Base-by-base conservation (phyloP, 2,329 filamentous ascomycete species). In the Penicillium sumatraense region DNA sequence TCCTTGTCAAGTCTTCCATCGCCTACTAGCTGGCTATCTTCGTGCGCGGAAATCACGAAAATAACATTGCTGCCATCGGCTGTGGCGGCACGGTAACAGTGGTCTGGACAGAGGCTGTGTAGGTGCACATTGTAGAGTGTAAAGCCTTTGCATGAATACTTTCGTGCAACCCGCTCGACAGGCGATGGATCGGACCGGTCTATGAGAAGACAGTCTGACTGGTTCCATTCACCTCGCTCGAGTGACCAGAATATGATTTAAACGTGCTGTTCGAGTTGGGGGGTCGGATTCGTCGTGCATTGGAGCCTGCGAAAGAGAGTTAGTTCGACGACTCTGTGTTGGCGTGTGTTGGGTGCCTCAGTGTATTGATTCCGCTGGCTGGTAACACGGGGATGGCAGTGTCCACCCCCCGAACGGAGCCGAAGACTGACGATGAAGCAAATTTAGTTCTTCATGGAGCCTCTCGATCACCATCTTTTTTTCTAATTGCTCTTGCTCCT, bases 81-180 rank as follows among this genome's bases (percentile, higher is more conserved):
- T 26, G 31, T 52, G 18, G 50, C 50, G 14, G 42, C 42, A 38
- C 42, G 42, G 29, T 36, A 53, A 46, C 42, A 53, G n/a, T 53
- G 40, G 6, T 8, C 41, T 20, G 31, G 41, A n/a, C 50, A 16
- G 20, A 53, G 40, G 42, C 50, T 53, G 20, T 40, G 29, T 26
- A 53, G 31, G 36, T 53, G 16, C 21, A 33, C n/a, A 40, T 53
- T 21, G 29, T 53, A 53, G 9, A 47, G 41, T 40, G 42, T 23
- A 53, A 47, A 40, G 29, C 26, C 21, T 47, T 53, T 47, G 13
- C 42, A 47, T 29, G 31, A 27, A 27, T 53, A 53, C 51, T 53
- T 53, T 53, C 18, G 33, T 36, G 33, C 44, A 14, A 49, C 29
- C 21, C 42, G 31, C 31, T 53, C 35, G 11, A 53, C 21, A 13